Percentiles rank a stretch among this genome's conserved stretches.
Evolutionary conservation across 495 filamentous ascomycete species (phyloP).

Genomic region (Xylaria sp.): DNA sequence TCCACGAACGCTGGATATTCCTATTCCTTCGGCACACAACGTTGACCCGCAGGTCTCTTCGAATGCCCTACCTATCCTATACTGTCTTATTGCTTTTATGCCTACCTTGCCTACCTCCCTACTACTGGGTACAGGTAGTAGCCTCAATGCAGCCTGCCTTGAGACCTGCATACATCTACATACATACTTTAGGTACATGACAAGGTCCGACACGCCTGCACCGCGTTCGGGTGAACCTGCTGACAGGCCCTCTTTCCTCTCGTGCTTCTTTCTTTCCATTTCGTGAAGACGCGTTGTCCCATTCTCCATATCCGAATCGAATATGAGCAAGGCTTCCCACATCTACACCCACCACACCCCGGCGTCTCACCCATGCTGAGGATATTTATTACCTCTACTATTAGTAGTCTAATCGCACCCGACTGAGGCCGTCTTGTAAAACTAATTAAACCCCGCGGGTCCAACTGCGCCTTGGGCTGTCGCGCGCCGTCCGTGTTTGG

Average conservation of each 20-base stretch:
- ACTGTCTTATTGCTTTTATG: conserved; percentile 28
- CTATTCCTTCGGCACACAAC: conserved; percentile 25
- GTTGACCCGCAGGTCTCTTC: conserved; percentile 37
- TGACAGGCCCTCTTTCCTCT: neutral
- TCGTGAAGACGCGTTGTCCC: conserved; percentile 20
- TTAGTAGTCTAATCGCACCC: neutral
- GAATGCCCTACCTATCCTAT: conserved; percentile 29
- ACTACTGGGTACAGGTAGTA: conserved; percentile 10
- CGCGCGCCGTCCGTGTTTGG: conserved; percentile 22
- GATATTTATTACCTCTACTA: too few species aligned
- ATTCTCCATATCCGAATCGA: neutral
- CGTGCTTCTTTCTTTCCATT: conserved; percentile 12
- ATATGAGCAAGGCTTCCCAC: conserved; percentile 17
- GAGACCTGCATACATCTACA: conserved; percentile 33
- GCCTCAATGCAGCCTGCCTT: conserved; percentile 35
- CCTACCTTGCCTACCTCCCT: neutral
- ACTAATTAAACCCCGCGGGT: conserved; percentile 1
- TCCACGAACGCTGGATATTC: conserved; percentile 30
- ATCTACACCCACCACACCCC: neutral
- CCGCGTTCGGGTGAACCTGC: conserved; percentile 13
- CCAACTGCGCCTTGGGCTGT: conserved; percentile 16
- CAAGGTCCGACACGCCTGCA: conserved; percentile 21
- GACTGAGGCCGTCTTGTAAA: conserved; percentile 2
- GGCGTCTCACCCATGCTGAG: conserved; percentile 14
- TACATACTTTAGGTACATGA: conserved; percentile 20